Percentiles rank a stretch among this genome's conserved stretches.
Evolutionary conservation across 495 filamentous ascomycete genomes (phyloP).

Genomic region (Penicillium odoratum): DNA sequence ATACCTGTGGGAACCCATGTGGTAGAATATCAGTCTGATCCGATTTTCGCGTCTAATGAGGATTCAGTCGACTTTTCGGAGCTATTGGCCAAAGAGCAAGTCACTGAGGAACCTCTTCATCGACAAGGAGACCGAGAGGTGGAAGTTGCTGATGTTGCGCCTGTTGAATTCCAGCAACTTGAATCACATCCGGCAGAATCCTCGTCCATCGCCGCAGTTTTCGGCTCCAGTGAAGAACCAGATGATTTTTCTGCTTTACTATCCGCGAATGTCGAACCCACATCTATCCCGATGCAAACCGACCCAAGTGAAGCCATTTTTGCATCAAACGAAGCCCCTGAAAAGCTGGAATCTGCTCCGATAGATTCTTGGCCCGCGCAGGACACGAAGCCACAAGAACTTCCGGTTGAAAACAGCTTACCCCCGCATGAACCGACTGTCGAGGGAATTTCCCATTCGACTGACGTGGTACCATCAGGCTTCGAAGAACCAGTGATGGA

Average conservation of each 20-base stretch:
- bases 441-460: not conserved
- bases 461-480: not conserved
- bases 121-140: no score
- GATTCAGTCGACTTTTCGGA: no score
- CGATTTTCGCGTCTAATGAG: no score
- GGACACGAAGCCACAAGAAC: not conserved
- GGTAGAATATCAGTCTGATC: not conserved
- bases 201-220: conserved; percentile 2
- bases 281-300: not conserved
- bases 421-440: not conserved
- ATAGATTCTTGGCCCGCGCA: not conserved
- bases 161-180: not conserved
- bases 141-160: not conserved
- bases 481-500: not conserved
- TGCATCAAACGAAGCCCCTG: not conserved
- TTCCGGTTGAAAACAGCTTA: not conserved
- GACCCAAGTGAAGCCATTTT: not conserved
- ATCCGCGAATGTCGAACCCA: not conserved
- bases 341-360: not conserved
- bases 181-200: not conserved
- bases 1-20: no score
- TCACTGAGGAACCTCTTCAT: no score
- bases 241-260: conserved; percentile 10
- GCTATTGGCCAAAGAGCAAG: no score
- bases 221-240: conserved; percentile 1